Base-by-base conservation (phyloP, 495 filamentous ascomycete genomes). In the Aspergillus coremiiformis region DNA sequence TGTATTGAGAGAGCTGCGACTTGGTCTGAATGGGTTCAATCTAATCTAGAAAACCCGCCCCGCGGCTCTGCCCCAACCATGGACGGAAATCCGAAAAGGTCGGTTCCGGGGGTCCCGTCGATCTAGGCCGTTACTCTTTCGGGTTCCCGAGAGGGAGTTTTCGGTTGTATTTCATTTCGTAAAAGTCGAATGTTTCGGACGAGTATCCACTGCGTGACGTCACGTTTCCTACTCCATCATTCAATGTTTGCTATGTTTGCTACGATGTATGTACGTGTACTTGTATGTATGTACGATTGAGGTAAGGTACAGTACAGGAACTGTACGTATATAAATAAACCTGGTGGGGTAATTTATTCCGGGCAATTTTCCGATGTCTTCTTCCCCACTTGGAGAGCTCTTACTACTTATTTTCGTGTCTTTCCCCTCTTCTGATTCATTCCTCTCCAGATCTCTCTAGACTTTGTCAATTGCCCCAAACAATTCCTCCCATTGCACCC, bases 351-450 rank as follows among this genome's bases (percentile, higher is more conserved):
- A 43, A 20, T 32, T 33, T 47, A 23, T 12, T 21, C 21, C 29
- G n/a, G 19, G 29, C 21, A 32, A 21, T 33, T 32, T 47, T 47
- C 27, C 44, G 44, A 32, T 20, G 11, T 32, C 7, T 3, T 14
- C n/a, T 15, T 23, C 48, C 48, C 48, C 48, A 42, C 48, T n/a
- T 37, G 48, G 48, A 51, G 48, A n/a, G 10, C 17, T 1, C 29
- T 33, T 35, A 17, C 11, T 47, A 30, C 8, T 35, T 39, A 10
- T 39, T 9, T 12, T 22, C 9, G 5, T 49, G 17, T 12, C 21
- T 17, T 29, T 47, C 46, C 47, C 24, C 14, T 52, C 29, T 20
- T 47, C 30, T 37, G 35, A 22, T 49, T 33, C 39, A 17, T 39
- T 29, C 15, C 30, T 47, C 26, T 47, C 42, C 5, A 15, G 21